Conservation (phyloP, 2,329 filamentous ascomycete species). For the Curvularia verruculosa region DNA sequence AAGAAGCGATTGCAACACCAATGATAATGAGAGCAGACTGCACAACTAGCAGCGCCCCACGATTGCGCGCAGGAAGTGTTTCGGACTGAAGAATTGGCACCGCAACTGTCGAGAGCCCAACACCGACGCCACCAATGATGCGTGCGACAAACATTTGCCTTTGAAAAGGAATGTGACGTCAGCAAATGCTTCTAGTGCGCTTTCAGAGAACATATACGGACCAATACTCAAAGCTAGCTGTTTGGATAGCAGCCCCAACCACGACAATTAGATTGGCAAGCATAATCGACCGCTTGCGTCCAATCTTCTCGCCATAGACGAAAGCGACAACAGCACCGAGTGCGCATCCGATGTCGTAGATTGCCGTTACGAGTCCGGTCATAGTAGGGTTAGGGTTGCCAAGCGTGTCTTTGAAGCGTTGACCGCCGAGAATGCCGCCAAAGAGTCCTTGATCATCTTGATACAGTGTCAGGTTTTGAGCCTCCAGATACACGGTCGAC, state of each 20-base stretch:
- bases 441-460: constrained; percentile 36
- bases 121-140: constrained; percentile 52
- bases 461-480: background rate
- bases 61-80: constrained; percentile 32
- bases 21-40: constrained; percentile 26
- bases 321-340: constrained; percentile 46
- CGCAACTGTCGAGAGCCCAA: constrained; percentile 56
- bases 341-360: constrained; percentile 51
- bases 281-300: constrained; percentile 61
- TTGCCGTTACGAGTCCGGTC: constrained; percentile 48
- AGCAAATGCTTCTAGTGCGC: background rate
- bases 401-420: constrained; percentile 29
- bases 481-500: too few relatives aligned
- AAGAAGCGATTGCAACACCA: constrained; percentile 23
- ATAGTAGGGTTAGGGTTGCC: constrained; percentile 19
- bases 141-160: constrained; percentile 43
- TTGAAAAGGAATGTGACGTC: background rate
- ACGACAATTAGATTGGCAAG: constrained; percentile 55
- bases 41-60: constrained; percentile 21
- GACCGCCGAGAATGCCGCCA: constrained; percentile 31
- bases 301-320: constrained; percentile 62
- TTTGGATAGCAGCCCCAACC: constrained; percentile 43
- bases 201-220: background rate
- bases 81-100: constrained; percentile 54
- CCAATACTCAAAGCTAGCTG: constrained; percentile 36